Evolutionary conservation across 2,329 filamentous ascomycete species (phyloP).

Genomic region (Pyricularia pennisetigena): DNA sequence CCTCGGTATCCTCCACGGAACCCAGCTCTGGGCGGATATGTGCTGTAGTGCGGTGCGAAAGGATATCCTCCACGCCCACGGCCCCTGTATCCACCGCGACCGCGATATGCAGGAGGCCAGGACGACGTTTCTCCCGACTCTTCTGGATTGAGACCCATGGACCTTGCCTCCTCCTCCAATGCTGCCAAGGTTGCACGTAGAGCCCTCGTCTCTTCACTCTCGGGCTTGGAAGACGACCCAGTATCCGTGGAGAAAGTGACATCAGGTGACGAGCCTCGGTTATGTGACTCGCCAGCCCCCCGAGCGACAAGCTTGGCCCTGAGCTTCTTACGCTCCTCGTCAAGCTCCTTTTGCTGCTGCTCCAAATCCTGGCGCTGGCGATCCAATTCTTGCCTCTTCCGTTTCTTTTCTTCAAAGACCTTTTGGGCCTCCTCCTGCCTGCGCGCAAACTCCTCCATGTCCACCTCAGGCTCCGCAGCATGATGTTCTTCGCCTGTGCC

Average conservation of each 20-base stretch:
- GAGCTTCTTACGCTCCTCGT: constrained; percentile 53
- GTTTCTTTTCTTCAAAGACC: constrained; percentile 53
- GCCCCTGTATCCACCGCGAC: constrained; percentile 6
- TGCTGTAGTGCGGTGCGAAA: constrained; percentile 17
- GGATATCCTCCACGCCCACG: constrained; percentile 16
- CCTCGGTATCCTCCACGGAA: constrained; percentile 16
- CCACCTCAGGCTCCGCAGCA: constrained; percentile 42
- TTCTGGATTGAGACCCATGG: constrained; percentile 56
- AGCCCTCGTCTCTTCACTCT: constrained; percentile 44
- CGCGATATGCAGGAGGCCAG: constrained; percentile 13
- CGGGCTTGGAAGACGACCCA: constrained; percentile 11
- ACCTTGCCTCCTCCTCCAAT: constrained; percentile 63
- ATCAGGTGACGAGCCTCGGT: constrained; percentile 3
- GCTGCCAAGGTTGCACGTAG: constrained; percentile 63
- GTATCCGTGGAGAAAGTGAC: constrained; percentile 2
- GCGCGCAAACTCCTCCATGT: constrained; percentile 58
- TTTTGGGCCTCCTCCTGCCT: constrained; percentile 66
- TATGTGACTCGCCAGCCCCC: not conserved
- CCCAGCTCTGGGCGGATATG: constrained; percentile 13
- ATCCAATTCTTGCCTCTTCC: constrained; percentile 53
- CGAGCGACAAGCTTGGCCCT: constrained; percentile 50
- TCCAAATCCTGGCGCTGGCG: constrained; percentile 54
- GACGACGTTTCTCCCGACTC: constrained; percentile 25
- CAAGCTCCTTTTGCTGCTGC: constrained; percentile 50
- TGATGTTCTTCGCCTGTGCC: constrained; percentile 1